These are phyloP conservation scores for Phytophthora cryptogea DNA, from an alignment of 352 stramenopile genomes.

Conservation along the genomic window DNA sequence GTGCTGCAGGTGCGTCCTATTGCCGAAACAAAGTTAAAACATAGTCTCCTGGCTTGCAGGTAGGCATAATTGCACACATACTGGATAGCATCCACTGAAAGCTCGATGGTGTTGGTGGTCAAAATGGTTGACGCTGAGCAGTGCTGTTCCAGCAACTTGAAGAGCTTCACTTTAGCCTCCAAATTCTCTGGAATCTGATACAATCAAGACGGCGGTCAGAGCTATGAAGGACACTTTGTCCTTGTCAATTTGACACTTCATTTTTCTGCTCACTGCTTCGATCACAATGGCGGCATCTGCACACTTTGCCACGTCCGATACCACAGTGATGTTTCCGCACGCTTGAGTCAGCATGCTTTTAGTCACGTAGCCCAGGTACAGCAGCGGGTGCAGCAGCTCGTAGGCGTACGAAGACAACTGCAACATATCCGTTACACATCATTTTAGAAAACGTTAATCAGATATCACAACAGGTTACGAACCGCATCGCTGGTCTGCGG, in stretches of 20 bases:
- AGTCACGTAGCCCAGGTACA: constrained; percentile 77
- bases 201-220: background rate
- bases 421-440: background rate
- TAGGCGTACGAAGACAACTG: constrained; percentile 64
- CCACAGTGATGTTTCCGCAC: constrained; percentile 53
- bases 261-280: constrained; percentile 47
- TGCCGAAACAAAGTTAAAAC: too few species aligned
- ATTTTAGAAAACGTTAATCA: background rate
- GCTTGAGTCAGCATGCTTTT: constrained; percentile 74
- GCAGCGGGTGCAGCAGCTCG: constrained; percentile 68
- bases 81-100: constrained; percentile 68
- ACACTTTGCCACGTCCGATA: constrained; percentile 52
- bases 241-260: background rate
- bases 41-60: too few species aligned
- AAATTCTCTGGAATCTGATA: constrained; percentile 64
- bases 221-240: background rate
- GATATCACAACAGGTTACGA: constrained; percentile 3
- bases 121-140: constrained; percentile 61
- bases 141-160: constrained; percentile 58
- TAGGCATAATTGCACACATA: constrained; percentile 21
- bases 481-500: constrained; percentile 40
- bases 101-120: constrained; percentile 63
- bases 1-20: constrained; percentile 41
- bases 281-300: constrained; percentile 57
- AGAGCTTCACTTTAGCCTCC: constrained; percentile 62